Percentiles rank a stretch among this genome's conserved stretches.
These are phyloP conservation scores for Dothideomycetidae sp. DNA, from an alignment of 2,329 filamentous ascomycete species.

Conservation along the genomic window DNA sequence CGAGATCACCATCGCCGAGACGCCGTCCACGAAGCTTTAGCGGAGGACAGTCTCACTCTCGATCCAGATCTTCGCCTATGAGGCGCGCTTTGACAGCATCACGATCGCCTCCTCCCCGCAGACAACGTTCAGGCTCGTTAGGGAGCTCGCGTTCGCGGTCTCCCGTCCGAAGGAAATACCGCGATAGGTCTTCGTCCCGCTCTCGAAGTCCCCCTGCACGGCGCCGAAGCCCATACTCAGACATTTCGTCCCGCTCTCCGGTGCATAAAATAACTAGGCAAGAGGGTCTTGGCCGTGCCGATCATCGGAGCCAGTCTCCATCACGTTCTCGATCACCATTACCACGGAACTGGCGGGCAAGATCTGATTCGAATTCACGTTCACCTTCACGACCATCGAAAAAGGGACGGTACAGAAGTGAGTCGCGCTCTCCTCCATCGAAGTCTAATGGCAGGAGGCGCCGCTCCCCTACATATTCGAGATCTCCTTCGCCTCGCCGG, in stretches of 20 bases:
- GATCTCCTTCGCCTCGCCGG: background rate
- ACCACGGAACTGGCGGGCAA: slow-evolving; percentile 8
- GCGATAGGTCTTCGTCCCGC: background rate
- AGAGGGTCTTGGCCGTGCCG: background rate
- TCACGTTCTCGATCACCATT: slow-evolving; percentile 9
- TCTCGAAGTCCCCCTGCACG: slow-evolving; percentile 8
- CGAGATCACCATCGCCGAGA: slow-evolving; percentile 9
- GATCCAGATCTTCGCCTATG: slow-evolving; percentile 6
- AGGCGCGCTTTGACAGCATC: slow-evolving; percentile 10
- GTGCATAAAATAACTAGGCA: slow-evolving; percentile 12
- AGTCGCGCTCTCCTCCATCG: slow-evolving; percentile 13
- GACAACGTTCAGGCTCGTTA: background rate
- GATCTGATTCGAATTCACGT: slow-evolving; percentile 9
- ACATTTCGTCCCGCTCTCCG: slow-evolving; percentile 17
- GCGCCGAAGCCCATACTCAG: slow-evolving; percentile 8
- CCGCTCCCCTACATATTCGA: background rate
- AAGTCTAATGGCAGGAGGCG: background rate
- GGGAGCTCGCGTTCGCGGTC: background rate
- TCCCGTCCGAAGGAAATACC: background rate
- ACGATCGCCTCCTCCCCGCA: slow-evolving; percentile 17
- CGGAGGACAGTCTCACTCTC: slow-evolving; percentile 8
- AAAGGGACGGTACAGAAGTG: slow-evolving; percentile 12
- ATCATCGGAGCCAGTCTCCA: slow-evolving; percentile 8
- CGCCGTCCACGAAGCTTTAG: slow-evolving; percentile 7
- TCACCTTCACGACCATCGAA: slow-evolving; percentile 11